Conservation (phyloP, 257 asterid genomes). For the Solanum megistacrolobum region DNA sequence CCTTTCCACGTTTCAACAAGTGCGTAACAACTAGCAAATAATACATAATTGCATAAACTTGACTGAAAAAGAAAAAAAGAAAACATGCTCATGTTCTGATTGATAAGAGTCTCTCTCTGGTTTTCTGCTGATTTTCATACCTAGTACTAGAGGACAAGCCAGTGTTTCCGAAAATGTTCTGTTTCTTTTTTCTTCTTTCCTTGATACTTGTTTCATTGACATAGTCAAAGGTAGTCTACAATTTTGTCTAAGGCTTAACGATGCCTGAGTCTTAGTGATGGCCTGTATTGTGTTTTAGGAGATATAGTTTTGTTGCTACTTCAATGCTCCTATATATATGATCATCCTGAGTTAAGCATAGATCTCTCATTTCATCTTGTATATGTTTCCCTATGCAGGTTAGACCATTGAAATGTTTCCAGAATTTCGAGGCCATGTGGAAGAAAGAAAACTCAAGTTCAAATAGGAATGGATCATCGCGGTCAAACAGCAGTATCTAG, state of each 20-base stretch:
- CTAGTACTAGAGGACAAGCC: neutral
- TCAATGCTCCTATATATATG: neutral
- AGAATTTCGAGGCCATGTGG: conserved; percentile 43
- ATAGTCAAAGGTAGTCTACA: neutral
- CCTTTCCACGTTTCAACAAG: neutral
- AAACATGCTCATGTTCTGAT: neutral
- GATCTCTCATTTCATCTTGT: neutral
- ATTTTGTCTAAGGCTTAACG: neutral
- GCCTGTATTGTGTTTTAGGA: neutral
- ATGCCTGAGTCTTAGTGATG: neutral
- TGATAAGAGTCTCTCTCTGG: neutral
- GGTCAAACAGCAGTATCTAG: conserved; percentile 26
- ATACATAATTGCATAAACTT: neutral
- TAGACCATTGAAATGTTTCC: conserved; percentile 71
- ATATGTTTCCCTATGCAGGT: conserved; percentile 33
- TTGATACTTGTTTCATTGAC: neutral
- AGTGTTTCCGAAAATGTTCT: neutral
- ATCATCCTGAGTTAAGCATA: neutral
- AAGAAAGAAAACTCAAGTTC: conserved; percentile 34
- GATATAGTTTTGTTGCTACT: neutral
- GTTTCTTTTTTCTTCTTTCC: neutral
- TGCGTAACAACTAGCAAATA: neutral
- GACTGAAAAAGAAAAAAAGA: neutral
- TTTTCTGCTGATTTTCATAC: neutral
- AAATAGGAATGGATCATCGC: conserved; percentile 28